Evolutionary conservation across 1,284 basidiomycete species (phyloP).

Genomic region (Wallemia ichthyophaga): DNA sequence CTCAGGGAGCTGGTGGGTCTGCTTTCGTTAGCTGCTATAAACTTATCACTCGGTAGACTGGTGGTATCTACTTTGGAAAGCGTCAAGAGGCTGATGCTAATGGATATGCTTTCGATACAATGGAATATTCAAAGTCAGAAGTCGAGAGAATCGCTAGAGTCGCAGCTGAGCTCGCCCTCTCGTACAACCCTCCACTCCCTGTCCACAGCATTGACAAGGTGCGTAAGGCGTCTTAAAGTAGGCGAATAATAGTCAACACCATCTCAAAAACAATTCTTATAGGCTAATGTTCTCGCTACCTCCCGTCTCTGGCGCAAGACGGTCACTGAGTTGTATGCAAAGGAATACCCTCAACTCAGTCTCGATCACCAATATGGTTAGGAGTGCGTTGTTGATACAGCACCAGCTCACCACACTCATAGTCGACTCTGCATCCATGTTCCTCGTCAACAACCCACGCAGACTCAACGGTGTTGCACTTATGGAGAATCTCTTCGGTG

Average conservation of each 20-base stretch:
- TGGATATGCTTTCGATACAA: slow-evolving; percentile 57
- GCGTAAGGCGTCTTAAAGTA: not conserved
- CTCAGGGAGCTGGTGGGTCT: slow-evolving; percentile 43
- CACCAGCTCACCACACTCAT: slow-evolving; percentile 18
- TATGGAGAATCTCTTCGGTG: slow-evolving; percentile 85
- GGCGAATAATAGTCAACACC: no score
- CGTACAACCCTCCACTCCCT: slow-evolving; percentile 50
- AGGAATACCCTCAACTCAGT: slow-evolving; percentile 58
- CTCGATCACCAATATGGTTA: slow-evolving; percentile 36
- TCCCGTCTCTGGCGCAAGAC: slow-evolving; percentile 82
- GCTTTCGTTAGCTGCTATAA: not conserved
- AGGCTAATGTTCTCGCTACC: slow-evolving; percentile 81
- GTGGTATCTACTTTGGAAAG: slow-evolving; percentile 73
- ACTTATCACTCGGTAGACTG: slow-evolving; percentile 20
- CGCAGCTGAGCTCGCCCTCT: slow-evolving; percentile 68
- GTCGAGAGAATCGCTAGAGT: slow-evolving; percentile 86
- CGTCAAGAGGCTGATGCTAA: slow-evolving; percentile 45
- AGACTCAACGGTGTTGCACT: slow-evolving; percentile 87
- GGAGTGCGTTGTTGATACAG: not conserved
- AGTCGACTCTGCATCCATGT: slow-evolving; percentile 89
- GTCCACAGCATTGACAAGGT: slow-evolving; percentile 83
- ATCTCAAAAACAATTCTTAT: no score
- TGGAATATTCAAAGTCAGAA: slow-evolving; percentile 71
- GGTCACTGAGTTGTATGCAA: slow-evolving; percentile 46
- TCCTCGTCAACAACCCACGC: slow-evolving; percentile 67